These are phyloP conservation scores for Piper betle DNA, from an alignment of 164 flowering plant genomes.

Conservation along the genomic window DNA sequence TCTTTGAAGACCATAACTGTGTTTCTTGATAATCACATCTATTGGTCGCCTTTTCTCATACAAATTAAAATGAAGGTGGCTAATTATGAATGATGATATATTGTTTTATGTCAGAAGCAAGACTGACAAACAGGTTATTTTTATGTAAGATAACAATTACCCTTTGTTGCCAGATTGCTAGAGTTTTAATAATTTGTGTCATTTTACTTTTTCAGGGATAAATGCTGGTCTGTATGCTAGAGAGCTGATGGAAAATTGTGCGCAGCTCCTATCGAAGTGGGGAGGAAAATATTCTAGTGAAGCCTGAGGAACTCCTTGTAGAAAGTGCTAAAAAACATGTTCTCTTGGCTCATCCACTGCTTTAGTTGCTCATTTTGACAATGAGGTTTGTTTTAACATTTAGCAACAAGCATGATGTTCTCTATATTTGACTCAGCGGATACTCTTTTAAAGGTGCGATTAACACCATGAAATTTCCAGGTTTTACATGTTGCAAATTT, in stretches of 20 bases:
- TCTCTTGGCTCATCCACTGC: conserved; percentile 61
- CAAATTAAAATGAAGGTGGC: neutral
- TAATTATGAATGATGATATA: neutral
- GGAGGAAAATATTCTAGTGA: conserved; percentile 7
- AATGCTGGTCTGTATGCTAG: conserved; percentile 49
- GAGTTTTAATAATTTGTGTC: neutral
- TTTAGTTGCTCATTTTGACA: conserved; percentile 68
- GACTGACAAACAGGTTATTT: neutral
- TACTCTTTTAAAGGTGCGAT: neutral
- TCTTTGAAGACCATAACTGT: too few relatives aligned
- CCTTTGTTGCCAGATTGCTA: neutral
- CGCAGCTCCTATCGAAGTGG: conserved; percentile 30
- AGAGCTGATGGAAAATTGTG: conserved; percentile 56
- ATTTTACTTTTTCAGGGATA: conserved; percentile 29
- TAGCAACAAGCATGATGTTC: neutral
- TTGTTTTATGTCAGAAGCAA: neutral
- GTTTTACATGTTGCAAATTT: conserved; percentile 61
- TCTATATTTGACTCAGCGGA: neutral
- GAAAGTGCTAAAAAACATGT: conserved; percentile 37
- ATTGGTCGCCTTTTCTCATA: neutral
- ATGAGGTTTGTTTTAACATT: conserved; percentile 35
- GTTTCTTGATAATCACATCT: neutral
- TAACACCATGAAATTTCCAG: conserved; percentile 18
- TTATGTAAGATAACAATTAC: neutral
- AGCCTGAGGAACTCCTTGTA: conserved; percentile 38